Percentiles rank a stretch among this genome's conserved stretches.
These are phyloP conservation scores for Syncephalastrum contaminatum DNA, from an alignment of 371 early-diverging fungal genomes.

Conservation along the genomic window DNA sequence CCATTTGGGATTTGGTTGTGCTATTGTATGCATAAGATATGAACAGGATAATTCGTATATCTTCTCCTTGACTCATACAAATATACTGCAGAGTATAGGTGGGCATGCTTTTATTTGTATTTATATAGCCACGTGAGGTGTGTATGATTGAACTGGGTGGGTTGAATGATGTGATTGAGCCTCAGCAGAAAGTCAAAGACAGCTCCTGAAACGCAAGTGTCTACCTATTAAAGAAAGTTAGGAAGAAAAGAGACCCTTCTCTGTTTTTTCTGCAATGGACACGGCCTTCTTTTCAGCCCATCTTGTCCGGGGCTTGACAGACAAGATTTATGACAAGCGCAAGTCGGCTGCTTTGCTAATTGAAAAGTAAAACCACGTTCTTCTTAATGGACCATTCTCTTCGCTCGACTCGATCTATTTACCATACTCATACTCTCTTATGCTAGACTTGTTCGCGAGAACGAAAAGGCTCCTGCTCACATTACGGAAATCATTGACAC, in stretches of 20 bases:
- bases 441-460: slow-evolving; percentile 62
- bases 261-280: slow-evolving; percentile 17
- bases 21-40: too few species aligned
- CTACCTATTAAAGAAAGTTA: too few species aligned
- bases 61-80: too few species aligned
- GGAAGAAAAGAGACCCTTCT: background rate
- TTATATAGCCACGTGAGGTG: too few species aligned
- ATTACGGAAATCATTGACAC: slow-evolving; percentile 66
- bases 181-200: too few species aligned
- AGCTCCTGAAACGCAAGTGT: too few species aligned
- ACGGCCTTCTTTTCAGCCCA: slow-evolving; percentile 27
- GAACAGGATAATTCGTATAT: too few species aligned
- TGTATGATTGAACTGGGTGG: slow-evolving; percentile 1
- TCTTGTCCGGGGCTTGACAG: slow-evolving; percentile 64
- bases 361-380: slow-evolving; percentile 54
- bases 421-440: slow-evolving; percentile 1
- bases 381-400: background rate
- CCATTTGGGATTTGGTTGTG: too few species aligned
- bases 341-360: slow-evolving; percentile 87
- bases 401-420: background rate
- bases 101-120: too few species aligned
- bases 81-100: too few species aligned
- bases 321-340: slow-evolving; percentile 88
- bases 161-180: too few species aligned
- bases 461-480: slow-evolving; percentile 49